These are phyloP conservation scores for Macrotyloma uniflorum DNA, from an alignment of 306 rosid genomes.

Conservation along the genomic window DNA sequence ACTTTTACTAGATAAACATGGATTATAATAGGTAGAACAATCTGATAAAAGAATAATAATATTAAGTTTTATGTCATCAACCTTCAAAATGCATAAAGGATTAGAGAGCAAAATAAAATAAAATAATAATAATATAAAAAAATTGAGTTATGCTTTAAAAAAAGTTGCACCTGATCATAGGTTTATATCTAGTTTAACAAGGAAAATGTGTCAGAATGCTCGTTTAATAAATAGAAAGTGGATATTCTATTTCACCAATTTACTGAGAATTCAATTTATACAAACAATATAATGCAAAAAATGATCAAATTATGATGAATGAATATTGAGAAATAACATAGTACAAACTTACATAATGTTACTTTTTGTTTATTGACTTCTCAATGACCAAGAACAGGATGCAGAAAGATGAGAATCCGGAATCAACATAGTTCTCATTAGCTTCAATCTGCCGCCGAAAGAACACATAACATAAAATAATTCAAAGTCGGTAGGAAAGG, in stretches of 20 bases:
- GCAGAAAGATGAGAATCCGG: slow-evolving; percentile 84
- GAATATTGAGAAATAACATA: slow-evolving; percentile 23
- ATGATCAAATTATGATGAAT: slow-evolving; percentile 4
- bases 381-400: slow-evolving; percentile 96
- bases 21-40: too few species aligned
- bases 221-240: background rate
- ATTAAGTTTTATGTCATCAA: background rate
- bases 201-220: background rate
- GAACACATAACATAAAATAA: slow-evolving; percentile 24
- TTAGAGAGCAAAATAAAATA: too few species aligned
- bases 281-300: background rate
- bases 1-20: background rate
- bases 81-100: too few species aligned
- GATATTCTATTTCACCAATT: background rate
- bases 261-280: background rate
- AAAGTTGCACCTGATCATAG: too few species aligned
- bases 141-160: background rate
- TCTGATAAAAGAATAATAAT: too few species aligned
- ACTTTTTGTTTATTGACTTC: slow-evolving; percentile 84
- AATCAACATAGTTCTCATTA: slow-evolving; percentile 68
- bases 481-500: slow-evolving; percentile 7
- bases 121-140: too few species aligned
- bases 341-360: background rate
- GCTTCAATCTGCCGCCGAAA: slow-evolving; percentile 65
- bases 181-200: too few species aligned